Base-by-base conservation (phyloP, 352 stramenopile species). In the Ochromonadaceae sp. region DNA sequence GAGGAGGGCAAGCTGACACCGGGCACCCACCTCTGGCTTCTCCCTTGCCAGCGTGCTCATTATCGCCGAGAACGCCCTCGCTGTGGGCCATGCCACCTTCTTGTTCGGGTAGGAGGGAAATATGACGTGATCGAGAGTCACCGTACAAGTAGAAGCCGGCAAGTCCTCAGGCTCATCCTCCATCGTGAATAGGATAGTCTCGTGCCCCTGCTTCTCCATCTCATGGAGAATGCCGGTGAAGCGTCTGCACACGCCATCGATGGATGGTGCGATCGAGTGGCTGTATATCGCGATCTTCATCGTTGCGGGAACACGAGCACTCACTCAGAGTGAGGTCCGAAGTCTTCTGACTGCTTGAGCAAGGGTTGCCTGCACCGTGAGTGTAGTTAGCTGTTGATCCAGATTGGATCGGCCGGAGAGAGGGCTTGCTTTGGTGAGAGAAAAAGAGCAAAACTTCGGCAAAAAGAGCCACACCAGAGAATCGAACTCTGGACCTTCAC, bases 261-360 rank as follows among this genome's bases (percentile, higher is more conserved):
- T 70, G 58, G 69, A 66, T 14, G 69, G 69, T 28, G 67, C 67
- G 39, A 74, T 74, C 22, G 68, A 74, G 62, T 74, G 69, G 34
- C 53, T 68, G n/a, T 74, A 74, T 10, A 74, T 65, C 22, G 69
- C 69, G 38, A 74, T 67, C 44, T 62, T 59, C 69, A 74, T 74
- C 22, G n/a, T 66, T n/a, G n/a, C n/a, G n/a, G n/a, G n/a, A n/a
- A n/a, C n/a, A n/a, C n/a, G n/a, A n/a, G n/a, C n/a, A n/a, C n/a
- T n/a, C n/a, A n/a, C n/a, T n/a, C n/a, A n/a, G n/a, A n/a, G n/a
- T n/a, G n/a, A n/a, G n/a, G n/a, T n/a, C n/a, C n/a, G n/a, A n/a
- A n/a, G n/a, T n/a, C n/a, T n/a, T n/a, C n/a, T n/a, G n/a, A n/a
- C n/a, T n/a, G n/a, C n/a, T n/a, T n/a, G n/a, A n/a, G n/a, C n/a